Base-by-base conservation (phyloP, 2,329 filamentous ascomycete genomes). In the Aspergillus phoenicis region DNA sequence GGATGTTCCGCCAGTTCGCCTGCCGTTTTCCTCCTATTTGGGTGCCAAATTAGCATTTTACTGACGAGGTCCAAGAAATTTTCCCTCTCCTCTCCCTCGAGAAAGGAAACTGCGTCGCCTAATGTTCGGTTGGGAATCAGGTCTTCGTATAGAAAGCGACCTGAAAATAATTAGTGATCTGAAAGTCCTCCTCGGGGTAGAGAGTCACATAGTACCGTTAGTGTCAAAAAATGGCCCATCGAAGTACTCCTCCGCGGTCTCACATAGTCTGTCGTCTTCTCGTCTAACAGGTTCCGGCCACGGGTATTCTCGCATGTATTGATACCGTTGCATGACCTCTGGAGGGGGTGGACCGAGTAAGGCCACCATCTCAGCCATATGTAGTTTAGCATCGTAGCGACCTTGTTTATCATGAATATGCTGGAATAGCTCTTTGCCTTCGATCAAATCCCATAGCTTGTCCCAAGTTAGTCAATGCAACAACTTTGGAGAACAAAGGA, bases 361-460 rank as follows among this genome's bases (percentile, higher is more conserved):
- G 17, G 72, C 74, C 56, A 79, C 78, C 70, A 81, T 81, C 62
- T 81, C 71, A 5, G 78, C 77, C 8, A 82, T 61, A 60, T 81
- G 75, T 53, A 68, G 45, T 70, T 73, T 75, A 41, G 74, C 67
- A 66, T 72, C 68, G 51, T 80, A 80, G 24, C 64, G 63, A 61
- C 73, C 73, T 45, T 75, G 26, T 62, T 71, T 41, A 63, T 75
- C 67, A 67, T 75, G 62, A 17, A 77, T 74, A 62, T 72, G 66
- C 57, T 57, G 70, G 59, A 78, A 79, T 60, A 78, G 63, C 56
- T 76, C 74, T 68, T 71, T 73, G 28, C 69, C 70, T 69, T 73
- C 70, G 22, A 77, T 68, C 57, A 79, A 65, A 71, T 79, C 73
- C 75, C 73, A 79, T 43, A 78, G 41, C 70, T 75, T 15, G 49